Evolutionary conservation across 2,329 filamentous ascomycete genomes (phyloP).

Genomic region (Ophiosphaerella korrae): DNA sequence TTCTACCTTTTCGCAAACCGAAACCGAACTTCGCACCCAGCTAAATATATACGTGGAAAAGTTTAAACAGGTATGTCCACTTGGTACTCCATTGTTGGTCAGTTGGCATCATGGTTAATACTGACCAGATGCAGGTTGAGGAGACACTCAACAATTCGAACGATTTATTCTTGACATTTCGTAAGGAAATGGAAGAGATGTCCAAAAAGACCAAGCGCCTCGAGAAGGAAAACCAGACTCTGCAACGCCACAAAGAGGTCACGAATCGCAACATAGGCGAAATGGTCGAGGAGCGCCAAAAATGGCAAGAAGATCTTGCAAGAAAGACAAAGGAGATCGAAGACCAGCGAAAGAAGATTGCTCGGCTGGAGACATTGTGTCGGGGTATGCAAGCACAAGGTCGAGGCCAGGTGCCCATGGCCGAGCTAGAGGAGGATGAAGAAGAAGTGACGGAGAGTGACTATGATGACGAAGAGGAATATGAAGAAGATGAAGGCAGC

Average conservation of each 20-base stretch:
- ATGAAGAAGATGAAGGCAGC: slow-evolving; percentile 50
- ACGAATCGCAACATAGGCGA: slow-evolving; percentile 94
- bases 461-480: slow-evolving; percentile 49
- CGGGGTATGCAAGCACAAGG: slow-evolving; percentile 96
- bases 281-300: slow-evolving; percentile 91
- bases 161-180: slow-evolving; percentile 93
- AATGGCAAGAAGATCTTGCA: slow-evolving; percentile 74
- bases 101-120: slow-evolving; percentile 48
- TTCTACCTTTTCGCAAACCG: slow-evolving; percentile 93
- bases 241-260: slow-evolving; percentile 90
- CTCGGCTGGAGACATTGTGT: slow-evolving; percentile 91
- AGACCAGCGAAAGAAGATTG: slow-evolving; percentile 80
- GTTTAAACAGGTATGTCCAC: slow-evolving; percentile 86
- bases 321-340: slow-evolving; percentile 77
- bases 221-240: slow-evolving; percentile 91
- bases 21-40: slow-evolving; percentile 90
- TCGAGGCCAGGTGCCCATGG: slow-evolving; percentile 67
- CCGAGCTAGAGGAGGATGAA: slow-evolving; percentile 63
- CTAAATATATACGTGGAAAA: slow-evolving; percentile 99
- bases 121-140: slow-evolving; percentile 78
- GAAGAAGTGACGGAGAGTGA: slow-evolving; percentile 57
- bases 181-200: slow-evolving; percentile 99
- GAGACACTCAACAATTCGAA: slow-evolving; percentile 98
- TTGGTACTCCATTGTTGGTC: slow-evolving; percentile 23
- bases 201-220: slow-evolving; percentile 97